Evolutionary conservation across 208 protist genomes (phyloP).

Genomic region (Zelonia costaricensis): DNA sequence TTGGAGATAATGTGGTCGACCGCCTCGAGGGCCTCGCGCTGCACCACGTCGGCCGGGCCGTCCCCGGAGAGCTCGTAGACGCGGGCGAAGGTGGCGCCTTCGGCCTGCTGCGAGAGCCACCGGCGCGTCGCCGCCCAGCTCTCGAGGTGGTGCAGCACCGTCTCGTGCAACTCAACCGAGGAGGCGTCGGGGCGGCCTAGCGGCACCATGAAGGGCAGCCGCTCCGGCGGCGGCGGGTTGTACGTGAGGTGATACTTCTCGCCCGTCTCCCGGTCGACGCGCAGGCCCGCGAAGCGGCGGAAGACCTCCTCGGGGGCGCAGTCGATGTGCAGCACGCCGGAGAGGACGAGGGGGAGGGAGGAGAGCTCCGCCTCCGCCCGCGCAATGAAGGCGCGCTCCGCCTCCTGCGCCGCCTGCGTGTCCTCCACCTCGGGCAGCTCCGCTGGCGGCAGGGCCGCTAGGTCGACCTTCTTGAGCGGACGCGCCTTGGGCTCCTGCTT

Average conservation of each 20-base stretch:
- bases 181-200: slow-evolving; percentile 58
- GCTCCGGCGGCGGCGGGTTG: slow-evolving; percentile 67
- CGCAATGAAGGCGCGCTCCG: slow-evolving; percentile 52
- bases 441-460: slow-evolving; percentile 62
- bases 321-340: slow-evolving; percentile 60
- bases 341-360: slow-evolving; percentile 38
- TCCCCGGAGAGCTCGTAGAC: slow-evolving; percentile 71
- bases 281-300: slow-evolving; percentile 77
- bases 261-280: slow-evolving; percentile 74
- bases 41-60: slow-evolving; percentile 27
- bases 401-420: slow-evolving; percentile 30
- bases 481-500: slow-evolving; percentile 60
- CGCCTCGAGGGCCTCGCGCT: slow-evolving; percentile 31
- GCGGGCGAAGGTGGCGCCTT: slow-evolving; percentile 22
- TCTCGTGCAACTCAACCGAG: slow-evolving; percentile 70
- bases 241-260: slow-evolving; percentile 85
- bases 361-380: slow-evolving; percentile 39
- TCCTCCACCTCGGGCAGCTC: slow-evolving; percentile 69
- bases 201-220: slow-evolving; percentile 66
- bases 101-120: slow-evolving; percentile 38
- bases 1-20: slow-evolving; percentile 33
- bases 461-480: slow-evolving; percentile 59
- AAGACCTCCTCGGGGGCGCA: slow-evolving; percentile 76
- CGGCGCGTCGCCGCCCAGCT: slow-evolving; percentile 53
- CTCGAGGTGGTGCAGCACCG: slow-evolving; percentile 62